Conservation (phyloP, 2,329 filamentous ascomycete species). For the Neocucurbitaria cava region DNA sequence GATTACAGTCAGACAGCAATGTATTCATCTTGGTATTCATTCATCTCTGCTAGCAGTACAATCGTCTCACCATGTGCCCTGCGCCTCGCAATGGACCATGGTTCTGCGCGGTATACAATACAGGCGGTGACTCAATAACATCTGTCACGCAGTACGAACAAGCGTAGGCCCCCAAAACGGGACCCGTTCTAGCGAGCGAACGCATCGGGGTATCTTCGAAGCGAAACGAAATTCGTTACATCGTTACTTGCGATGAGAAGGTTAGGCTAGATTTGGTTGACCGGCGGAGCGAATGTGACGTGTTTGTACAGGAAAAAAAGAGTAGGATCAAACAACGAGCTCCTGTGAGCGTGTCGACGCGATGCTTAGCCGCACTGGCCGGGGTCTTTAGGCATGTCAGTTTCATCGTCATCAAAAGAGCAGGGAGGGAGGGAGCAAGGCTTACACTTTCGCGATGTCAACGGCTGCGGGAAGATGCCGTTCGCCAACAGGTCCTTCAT, state of each 20-base stretch:
- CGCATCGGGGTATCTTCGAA: conserved; percentile 35
- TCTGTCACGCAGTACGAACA: background rate
- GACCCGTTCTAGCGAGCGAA: conserved; percentile 26
- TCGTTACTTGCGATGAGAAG: conserved; percentile 20
- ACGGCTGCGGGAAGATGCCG: conserved; percentile 58
- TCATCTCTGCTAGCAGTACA: background rate
- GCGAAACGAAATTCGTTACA: conserved; percentile 27
- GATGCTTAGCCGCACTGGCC: conserved; percentile 43
- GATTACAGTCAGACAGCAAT: background rate
- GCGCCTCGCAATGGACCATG: background rate
- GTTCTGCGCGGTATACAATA: background rate
- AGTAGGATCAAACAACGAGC: conserved; percentile 6
- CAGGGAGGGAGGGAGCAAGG: conserved; percentile 5
- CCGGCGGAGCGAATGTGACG: conserved; percentile 25
- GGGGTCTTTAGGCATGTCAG: conserved; percentile 33
- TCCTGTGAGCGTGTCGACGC: background rate
- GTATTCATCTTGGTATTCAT: background rate
- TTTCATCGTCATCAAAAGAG: background rate
- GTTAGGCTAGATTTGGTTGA: background rate
- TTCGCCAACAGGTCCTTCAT: conserved; percentile 53
- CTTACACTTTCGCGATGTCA: conserved; percentile 49
- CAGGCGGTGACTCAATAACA: background rate
- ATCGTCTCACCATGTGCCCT: background rate
- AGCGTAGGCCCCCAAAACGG: conserved; percentile 1
- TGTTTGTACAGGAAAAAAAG: conserved; percentile 11